phyloP scores from a whole-genome alignment of 345 rosid species.

The Cardamine resedifolia region DNA sequence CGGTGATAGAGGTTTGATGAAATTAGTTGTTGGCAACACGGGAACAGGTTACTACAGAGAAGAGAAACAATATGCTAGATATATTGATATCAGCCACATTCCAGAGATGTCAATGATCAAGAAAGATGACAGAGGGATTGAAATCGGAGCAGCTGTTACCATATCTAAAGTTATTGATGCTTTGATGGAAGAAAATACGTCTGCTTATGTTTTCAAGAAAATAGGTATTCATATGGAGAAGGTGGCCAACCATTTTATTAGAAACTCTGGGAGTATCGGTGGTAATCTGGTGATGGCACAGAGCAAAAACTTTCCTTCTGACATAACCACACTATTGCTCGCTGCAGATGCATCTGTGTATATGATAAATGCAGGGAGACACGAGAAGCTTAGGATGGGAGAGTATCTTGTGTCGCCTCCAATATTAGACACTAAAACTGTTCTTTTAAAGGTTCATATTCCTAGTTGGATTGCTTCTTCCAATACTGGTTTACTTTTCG shows the following conservation, averaged over 20 bases:
- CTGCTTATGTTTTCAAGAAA: slow-evolving; percentile 43
- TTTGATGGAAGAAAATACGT: slow-evolving; percentile 44
- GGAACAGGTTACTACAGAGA: slow-evolving; percentile 77
- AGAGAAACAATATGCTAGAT: slow-evolving; percentile 44
- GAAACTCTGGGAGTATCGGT: slow-evolving; percentile 76
- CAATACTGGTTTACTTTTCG: slow-evolving; percentile 47
- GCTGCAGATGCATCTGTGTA: slow-evolving; percentile 56
- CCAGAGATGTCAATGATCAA: slow-evolving; percentile 57
- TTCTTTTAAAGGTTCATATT: slow-evolving; percentile 60
- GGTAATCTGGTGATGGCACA: slow-evolving; percentile 91
- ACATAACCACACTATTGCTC: slow-evolving; percentile 73
- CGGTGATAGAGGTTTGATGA: slow-evolving; percentile 24
- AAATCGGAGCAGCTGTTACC: slow-evolving; percentile 78
- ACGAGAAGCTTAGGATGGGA: slow-evolving; percentile 49
- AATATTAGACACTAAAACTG: slow-evolving; percentile 42
- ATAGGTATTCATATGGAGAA: slow-evolving; percentile 76
- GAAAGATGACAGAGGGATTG: slow-evolving; percentile 51
- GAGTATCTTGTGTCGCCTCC: slow-evolving; percentile 70
- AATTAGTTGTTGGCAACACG: slow-evolving; percentile 77
- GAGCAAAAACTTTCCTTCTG: slow-evolving; percentile 71
- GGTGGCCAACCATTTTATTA: slow-evolving; percentile 52
- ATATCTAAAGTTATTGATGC: slow-evolving; percentile 69
- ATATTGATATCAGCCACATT: slow-evolving; percentile 63
- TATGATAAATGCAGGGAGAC: slow-evolving; percentile 42
- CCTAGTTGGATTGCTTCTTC: slow-evolving; percentile 32